Conservation (phyloP, 192 early-diverging fungal species). For the Oehlia diaphana region DNA sequence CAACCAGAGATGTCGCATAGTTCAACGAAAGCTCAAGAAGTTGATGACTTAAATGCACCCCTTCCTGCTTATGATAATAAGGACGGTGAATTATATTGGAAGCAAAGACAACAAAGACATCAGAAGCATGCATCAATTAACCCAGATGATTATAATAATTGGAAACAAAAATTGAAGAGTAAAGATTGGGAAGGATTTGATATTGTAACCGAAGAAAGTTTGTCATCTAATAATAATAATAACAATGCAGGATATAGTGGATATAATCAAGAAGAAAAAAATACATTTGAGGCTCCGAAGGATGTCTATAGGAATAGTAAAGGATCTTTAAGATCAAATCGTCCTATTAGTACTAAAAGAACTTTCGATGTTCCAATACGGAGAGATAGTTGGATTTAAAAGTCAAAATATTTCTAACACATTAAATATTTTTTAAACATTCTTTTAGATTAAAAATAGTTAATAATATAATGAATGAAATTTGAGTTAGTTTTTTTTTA, state of each 20-base stretch:
- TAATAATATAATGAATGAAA: too few species aligned
- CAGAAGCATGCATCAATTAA: neutral
- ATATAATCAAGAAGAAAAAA: neutral
- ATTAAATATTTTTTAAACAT: neutral
- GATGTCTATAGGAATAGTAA: neutral
- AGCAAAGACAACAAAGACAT: neutral
- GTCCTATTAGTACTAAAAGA: neutral
- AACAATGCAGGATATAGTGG: neutral
- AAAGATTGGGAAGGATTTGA: neutral
- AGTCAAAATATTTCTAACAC: too few species aligned
- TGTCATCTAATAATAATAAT: neutral
- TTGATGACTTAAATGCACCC: neutral
- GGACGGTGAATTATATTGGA: conserved; percentile 14
- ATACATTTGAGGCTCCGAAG: neutral
- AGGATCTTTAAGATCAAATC: neutral
- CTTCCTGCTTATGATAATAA: neutral
- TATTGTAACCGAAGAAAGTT: neutral
- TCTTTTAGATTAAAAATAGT: neutral
- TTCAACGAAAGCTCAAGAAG: neutral
- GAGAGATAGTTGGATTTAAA: neutral
- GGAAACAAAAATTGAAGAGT: neutral
- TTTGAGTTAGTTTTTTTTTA: neutral
- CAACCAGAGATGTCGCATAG: conserved; percentile 3
- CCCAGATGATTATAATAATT: neutral
- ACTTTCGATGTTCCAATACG: neutral